phyloP scores from a whole-genome alignment of 2,329 filamentous ascomycete species.

The Ceratocystis destructans region DNA sequence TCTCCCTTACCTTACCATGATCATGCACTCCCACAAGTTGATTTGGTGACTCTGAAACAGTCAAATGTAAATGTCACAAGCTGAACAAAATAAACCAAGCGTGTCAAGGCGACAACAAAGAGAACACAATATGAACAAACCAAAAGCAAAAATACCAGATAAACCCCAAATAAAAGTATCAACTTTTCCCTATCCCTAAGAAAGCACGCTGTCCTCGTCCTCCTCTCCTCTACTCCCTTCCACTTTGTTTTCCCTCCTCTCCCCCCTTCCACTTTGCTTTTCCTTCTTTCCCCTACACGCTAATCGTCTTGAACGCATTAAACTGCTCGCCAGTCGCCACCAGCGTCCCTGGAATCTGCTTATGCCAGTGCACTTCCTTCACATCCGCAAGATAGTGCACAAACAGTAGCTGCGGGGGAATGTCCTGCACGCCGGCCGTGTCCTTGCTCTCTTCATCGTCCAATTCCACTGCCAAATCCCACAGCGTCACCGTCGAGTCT shows the following conservation, averaged over 20 bases:
- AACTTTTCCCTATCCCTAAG: slow-evolving; percentile 10
- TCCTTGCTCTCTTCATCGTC: slow-evolving; percentile 95
- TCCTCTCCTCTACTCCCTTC: not conserved
- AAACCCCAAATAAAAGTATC: not conserved
- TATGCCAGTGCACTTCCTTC: slow-evolving; percentile 96
- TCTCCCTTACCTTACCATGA: no score
- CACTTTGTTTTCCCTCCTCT: slow-evolving; percentile 8
- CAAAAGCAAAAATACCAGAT: not conserved
- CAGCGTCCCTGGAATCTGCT: slow-evolving; percentile 79
- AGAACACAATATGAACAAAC: not conserved
- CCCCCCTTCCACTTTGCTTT: slow-evolving; percentile 13
- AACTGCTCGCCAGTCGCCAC: slow-evolving; percentile 88
- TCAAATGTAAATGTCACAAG: no score
- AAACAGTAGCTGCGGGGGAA: slow-evolving; percentile 88
- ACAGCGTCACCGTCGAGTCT: slow-evolving; percentile 87
- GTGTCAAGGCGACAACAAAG: not conserved
- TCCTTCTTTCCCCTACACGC: slow-evolving; percentile 39
- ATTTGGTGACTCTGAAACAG: no score
- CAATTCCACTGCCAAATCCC: slow-evolving; percentile 92
- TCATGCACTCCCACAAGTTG: no score
- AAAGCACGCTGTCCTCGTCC: not conserved
- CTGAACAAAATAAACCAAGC: no score
- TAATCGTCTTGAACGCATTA: slow-evolving; percentile 72
- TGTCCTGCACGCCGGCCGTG: slow-evolving; percentile 72
- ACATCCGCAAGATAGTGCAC: slow-evolving; percentile 92